These are phyloP conservation scores for Kazachstania taianensis DNA, from an alignment of 805 yeast species.

Conservation along the genomic window DNA sequence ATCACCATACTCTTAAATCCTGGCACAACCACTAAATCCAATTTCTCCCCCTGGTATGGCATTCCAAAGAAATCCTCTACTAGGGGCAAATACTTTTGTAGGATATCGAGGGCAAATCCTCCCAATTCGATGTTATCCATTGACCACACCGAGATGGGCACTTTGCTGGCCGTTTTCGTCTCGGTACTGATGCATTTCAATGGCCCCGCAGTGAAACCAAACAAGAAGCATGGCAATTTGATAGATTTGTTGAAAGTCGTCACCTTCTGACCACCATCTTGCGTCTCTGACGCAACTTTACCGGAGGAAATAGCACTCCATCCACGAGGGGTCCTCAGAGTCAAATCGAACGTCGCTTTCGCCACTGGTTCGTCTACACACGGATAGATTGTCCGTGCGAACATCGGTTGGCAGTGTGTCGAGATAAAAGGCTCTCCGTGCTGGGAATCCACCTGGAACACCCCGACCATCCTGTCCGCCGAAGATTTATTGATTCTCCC, in stretches of 20 bases:
- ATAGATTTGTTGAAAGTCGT: neutral
- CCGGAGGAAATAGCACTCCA: no score
- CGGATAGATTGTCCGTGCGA: constrained; percentile 55
- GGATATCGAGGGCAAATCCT: constrained; percentile 40
- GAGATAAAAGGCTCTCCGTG: constrained; percentile 43
- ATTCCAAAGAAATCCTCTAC: constrained; percentile 36
- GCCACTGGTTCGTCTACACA: constrained; percentile 54
- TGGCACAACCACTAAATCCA: constrained; percentile 62
- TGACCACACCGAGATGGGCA: constrained; percentile 47
- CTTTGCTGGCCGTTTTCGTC: no score
- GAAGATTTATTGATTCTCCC: no score
- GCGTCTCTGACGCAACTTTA: constrained; percentile 45
- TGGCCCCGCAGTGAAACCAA: constrained; percentile 55
- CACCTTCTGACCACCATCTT: no score
- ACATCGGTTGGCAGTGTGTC: constrained; percentile 65
- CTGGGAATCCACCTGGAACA: neutral
- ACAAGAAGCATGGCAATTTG: constrained; percentile 2
- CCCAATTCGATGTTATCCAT: constrained; percentile 34
- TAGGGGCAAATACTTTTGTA: constrained; percentile 39
- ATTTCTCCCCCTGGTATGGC: constrained; percentile 48
- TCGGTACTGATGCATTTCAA: constrained; percentile 16
- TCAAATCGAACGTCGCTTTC: constrained; percentile 43
- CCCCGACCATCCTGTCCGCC: constrained; percentile 52
- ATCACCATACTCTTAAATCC: constrained; percentile 68
- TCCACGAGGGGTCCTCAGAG: no score